Evolutionary conservation across 208 protist genomes (phyloP).

Genomic region (Trypanosoma vivax): DNA sequence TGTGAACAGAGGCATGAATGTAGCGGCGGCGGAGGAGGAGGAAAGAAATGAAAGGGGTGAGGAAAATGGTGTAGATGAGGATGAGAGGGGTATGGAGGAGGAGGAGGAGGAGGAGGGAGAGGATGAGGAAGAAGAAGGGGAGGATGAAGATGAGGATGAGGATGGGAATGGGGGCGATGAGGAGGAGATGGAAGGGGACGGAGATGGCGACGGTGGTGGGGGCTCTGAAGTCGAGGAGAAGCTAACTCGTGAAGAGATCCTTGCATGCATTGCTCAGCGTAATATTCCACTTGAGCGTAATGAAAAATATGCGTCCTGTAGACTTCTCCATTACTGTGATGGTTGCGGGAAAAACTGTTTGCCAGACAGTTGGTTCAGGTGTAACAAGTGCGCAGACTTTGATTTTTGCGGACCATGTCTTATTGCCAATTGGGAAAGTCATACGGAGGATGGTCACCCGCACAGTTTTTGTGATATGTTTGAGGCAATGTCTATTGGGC

Average conservation of each 20-base stretch:
- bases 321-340: conserved; percentile 47
- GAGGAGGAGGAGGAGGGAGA: conserved; percentile 15
- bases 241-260: conserved; percentile 35
- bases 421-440: conserved; percentile 31
- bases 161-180: conserved; percentile 5
- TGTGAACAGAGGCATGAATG: no score
- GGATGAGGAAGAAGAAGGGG: conserved; percentile 14
- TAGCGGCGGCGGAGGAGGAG: no score
- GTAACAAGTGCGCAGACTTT: conserved; percentile 67
- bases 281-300: conserved; percentile 34
- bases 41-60: no score
- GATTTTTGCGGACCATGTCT: conserved; percentile 74
- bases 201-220: conserved; percentile 20
- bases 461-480: conserved; percentile 79
- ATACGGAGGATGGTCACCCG: conserved; percentile 16
- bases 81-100: not conserved
- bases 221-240: conserved; percentile 27
- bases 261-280: conserved; percentile 20
- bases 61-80: conserved; percentile 13
- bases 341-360: conserved; percentile 37
- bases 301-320: conserved; percentile 19
- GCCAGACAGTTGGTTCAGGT: conserved; percentile 71
- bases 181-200: conserved; percentile 12
- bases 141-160: conserved; percentile 16
- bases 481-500: conserved; percentile 1